These are phyloP conservation scores for Blastobotrys robertii DNA, from an alignment of 805 yeast species.

Conservation along the genomic window DNA sequence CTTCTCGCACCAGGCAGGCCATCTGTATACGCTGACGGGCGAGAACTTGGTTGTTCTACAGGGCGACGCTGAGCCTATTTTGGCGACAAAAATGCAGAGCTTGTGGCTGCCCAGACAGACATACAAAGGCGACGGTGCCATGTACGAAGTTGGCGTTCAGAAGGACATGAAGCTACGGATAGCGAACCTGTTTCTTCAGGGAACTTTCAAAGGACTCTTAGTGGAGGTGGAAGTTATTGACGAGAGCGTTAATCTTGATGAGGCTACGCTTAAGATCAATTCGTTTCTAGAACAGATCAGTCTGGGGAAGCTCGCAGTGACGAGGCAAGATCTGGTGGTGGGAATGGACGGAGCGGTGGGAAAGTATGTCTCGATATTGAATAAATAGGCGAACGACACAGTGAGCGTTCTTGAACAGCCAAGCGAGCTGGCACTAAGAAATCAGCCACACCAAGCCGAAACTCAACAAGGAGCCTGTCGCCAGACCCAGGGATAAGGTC, in stretches of 20 bases:
- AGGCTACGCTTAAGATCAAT: slow-evolving; percentile 8
- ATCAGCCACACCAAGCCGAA: slow-evolving; percentile 44
- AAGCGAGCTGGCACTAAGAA: background rate
- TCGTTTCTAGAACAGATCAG: slow-evolving; percentile 8
- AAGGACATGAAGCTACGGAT: slow-evolving; percentile 44
- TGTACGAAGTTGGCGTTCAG: slow-evolving; percentile 37
- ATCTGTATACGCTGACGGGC: slow-evolving; percentile 24
- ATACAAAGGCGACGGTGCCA: slow-evolving; percentile 65
- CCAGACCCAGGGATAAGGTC: slow-evolving; percentile 66
- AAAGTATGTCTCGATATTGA: slow-evolving; percentile 9
- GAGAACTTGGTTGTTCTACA: slow-evolving; percentile 34
- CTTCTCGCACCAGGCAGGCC: slow-evolving; percentile 22
- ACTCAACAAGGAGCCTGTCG: slow-evolving; percentile 69
- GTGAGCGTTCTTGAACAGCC: background rate
- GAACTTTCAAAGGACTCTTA: slow-evolving; percentile 60
- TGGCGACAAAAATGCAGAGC: slow-evolving; percentile 51
- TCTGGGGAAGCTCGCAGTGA: slow-evolving; percentile 6
- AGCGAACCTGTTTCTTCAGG: slow-evolving; percentile 65
- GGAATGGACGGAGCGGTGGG: slow-evolving; percentile 9
- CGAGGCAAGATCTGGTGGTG: background rate
- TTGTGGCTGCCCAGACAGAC: slow-evolving; percentile 62
- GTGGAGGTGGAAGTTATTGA: slow-evolving; percentile 44
- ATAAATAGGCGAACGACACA: slow-evolving; percentile 1
- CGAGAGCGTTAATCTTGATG: slow-evolving; percentile 13
- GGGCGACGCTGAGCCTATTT: slow-evolving; percentile 48